Percentiles rank a stretch among this genome's conserved stretches.
These are phyloP conservation scores for Phytomonas sp. DNA, from an alignment of 208 protist genomes.

Conservation along the genomic window DNA sequence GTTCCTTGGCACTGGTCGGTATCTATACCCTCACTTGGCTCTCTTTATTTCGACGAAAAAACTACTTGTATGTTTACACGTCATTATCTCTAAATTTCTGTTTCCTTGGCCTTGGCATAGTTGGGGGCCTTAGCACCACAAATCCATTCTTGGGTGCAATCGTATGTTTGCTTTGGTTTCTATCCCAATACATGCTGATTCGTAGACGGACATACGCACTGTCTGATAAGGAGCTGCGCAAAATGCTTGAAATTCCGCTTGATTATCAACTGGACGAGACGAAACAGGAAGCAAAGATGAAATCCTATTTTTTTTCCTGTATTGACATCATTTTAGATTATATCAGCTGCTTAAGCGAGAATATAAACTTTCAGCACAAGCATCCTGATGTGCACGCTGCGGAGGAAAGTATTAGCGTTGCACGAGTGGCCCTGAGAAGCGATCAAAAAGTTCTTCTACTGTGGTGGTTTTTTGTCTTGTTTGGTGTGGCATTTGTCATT, in stretches of 20 bases:
- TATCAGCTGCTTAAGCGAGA: slow-evolving; percentile 60
- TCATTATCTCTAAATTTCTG: slow-evolving; percentile 41
- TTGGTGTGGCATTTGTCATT: slow-evolving; percentile 65
- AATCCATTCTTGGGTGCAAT: slow-evolving; percentile 21
- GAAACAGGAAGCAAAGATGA: slow-evolving; percentile 21
- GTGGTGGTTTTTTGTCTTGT: slow-evolving; percentile 80
- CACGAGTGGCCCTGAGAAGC: slow-evolving; percentile 48
- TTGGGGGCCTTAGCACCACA: slow-evolving; percentile 33
- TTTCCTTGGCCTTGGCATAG: slow-evolving; percentile 42
- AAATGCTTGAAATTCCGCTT: slow-evolving; percentile 21
- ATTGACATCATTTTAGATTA: slow-evolving; percentile 52
- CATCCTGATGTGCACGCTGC: slow-evolving; percentile 66
- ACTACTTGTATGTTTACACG: slow-evolving; percentile 59
- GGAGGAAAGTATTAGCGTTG: slow-evolving; percentile 41
- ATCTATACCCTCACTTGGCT: slow-evolving; percentile 70
- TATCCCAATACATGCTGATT: slow-evolving; percentile 59
- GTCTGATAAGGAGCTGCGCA: slow-evolving; percentile 39
- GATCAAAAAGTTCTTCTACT: slow-evolving; percentile 72
- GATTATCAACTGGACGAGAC: slow-evolving; percentile 18
- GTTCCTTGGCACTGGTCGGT: slow-evolving; percentile 40
- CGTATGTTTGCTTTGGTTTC: slow-evolving; percentile 50
- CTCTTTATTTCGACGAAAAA: slow-evolving; percentile 49
- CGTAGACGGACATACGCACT: slow-evolving; percentile 69
- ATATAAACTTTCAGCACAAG: slow-evolving; percentile 53
- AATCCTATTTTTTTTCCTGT: slow-evolving; percentile 82